Percentiles rank a stretch among this genome's conserved stretches.
phyloP scores from a whole-genome alignment of 176 grass and related monocot species.

The Oryza meyeriana region DNA sequence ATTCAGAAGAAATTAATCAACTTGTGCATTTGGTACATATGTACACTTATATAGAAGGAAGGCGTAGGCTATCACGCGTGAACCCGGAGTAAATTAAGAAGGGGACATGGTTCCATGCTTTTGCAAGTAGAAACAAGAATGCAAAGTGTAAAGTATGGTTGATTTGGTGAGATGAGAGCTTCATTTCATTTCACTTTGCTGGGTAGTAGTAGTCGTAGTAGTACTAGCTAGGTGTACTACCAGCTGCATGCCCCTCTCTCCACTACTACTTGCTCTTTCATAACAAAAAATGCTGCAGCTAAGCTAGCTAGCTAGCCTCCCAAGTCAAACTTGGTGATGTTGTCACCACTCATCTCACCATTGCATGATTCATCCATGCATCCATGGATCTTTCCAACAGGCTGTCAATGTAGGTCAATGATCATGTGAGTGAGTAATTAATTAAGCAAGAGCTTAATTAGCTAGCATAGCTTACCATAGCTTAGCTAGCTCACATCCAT shows the following conservation, averaged over 20 bases:
- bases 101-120: conserved; percentile 57
- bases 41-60: not conserved
- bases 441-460: not conserved
- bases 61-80: conserved; percentile 33
- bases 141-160: conserved; percentile 12
- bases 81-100: conserved; percentile 39
- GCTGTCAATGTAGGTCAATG: conserved; percentile 50
- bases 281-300: not conserved
- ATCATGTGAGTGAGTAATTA: conserved; percentile 12
- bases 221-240: not conserved
- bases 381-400: conserved; percentile 37
- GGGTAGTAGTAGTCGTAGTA: not conserved
- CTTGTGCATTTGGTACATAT: not conserved
- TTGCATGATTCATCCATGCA: not conserved
- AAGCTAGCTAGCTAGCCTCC: conserved; percentile 2
- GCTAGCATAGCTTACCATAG: too few species aligned
- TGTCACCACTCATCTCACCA: not conserved
- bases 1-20: not conserved
- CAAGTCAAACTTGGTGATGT: conserved; percentile 39
- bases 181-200: conserved; percentile 25
- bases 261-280: conserved; percentile 9
- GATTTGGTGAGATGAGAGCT: conserved; percentile 42
- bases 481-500: conserved; percentile 4
- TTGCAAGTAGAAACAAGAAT: conserved; percentile 48
- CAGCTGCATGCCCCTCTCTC: not conserved